phyloP scores from a whole-genome alignment of 805 yeast species.

The Lipomyces japonicus region DNA sequence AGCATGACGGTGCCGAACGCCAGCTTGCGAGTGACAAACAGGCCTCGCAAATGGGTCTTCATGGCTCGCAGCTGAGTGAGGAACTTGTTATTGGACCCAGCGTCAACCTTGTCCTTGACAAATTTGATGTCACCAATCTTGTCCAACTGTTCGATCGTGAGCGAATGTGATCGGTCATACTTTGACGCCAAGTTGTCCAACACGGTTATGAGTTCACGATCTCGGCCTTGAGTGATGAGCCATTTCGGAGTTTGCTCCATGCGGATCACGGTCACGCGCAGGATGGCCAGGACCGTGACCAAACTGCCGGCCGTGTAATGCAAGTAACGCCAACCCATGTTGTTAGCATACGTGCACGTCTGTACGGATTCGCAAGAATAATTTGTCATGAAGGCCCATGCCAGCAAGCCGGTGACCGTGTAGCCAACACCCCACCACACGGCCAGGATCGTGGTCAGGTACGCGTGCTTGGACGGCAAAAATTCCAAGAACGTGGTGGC shows the following conservation, averaged over 20 bases:
- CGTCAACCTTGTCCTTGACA: neutral
- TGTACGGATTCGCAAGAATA: slow-evolving; percentile 46
- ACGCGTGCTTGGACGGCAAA: slow-evolving; percentile 50
- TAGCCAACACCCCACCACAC: slow-evolving; percentile 65
- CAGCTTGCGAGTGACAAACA: slow-evolving; percentile 48
- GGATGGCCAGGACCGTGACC: slow-evolving; percentile 47
- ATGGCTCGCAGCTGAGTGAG: too few relatives aligned
- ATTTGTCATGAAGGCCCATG: slow-evolving; percentile 56
- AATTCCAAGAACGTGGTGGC: slow-evolving; percentile 53
- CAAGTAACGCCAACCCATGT: slow-evolving; percentile 62
- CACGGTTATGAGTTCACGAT: slow-evolving; percentile 47
- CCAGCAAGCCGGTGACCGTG: slow-evolving; percentile 48
- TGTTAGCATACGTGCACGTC: slow-evolving; percentile 45
- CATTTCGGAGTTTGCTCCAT: slow-evolving; percentile 58
- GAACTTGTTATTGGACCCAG: slow-evolving; percentile 30
- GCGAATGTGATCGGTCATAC: slow-evolving; percentile 41
- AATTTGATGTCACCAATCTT: slow-evolving; percentile 34
- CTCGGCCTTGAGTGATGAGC: slow-evolving; percentile 50
- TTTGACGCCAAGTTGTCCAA: slow-evolving; percentile 50
- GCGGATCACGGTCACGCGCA: slow-evolving; percentile 45
- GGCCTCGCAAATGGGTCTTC: slow-evolving; percentile 44
- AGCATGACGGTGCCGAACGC: slow-evolving; percentile 47
- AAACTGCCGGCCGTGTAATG: slow-evolving; percentile 54
- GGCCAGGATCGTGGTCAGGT: slow-evolving; percentile 52
- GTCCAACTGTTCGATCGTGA: slow-evolving; percentile 49